Percentiles rank a stretch among this genome's conserved stretches.
phyloP scores from a whole-genome alignment of 2,329 filamentous ascomycete genomes.

The Harringtonia lauricola region DNA sequence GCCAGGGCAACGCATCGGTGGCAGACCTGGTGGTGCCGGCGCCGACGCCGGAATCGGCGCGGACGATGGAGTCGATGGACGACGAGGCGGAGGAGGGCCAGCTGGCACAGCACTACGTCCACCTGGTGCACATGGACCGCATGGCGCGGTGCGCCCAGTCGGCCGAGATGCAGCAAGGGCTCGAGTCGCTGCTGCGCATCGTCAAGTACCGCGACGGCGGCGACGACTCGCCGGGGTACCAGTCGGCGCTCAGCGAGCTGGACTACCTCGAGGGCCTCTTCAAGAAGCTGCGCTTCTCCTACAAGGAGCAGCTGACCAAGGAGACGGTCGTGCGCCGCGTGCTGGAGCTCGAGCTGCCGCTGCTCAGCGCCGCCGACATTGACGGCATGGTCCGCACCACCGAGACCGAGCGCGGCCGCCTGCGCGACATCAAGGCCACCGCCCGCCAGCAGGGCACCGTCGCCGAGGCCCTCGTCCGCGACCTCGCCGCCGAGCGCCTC shows the following conservation, averaged over 20 bases:
- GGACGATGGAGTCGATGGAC: background rate
- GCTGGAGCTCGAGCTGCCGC: constrained; percentile 77
- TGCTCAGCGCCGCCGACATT: constrained; percentile 77
- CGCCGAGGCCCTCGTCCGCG: constrained; percentile 54
- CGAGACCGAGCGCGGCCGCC: constrained; percentile 54
- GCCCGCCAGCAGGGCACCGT: constrained; percentile 63
- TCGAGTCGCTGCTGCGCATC: constrained; percentile 9
- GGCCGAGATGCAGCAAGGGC: constrained; percentile 5
- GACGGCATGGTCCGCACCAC: constrained; percentile 60
- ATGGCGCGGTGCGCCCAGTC: constrained; percentile 9
- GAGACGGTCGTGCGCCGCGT: constrained; percentile 94
- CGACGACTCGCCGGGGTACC: constrained; percentile 6
- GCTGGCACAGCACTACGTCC: constrained; percentile 3
- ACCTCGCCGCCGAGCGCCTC: constrained; percentile 36
- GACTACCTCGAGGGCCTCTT: constrained; percentile 91
- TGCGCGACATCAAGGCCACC: constrained; percentile 72
- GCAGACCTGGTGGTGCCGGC: background rate
- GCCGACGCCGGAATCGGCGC: background rate
- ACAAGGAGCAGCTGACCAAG: constrained; percentile 96
- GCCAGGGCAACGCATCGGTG: constrained; percentile 1
- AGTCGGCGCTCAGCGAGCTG: constrained; percentile 42
- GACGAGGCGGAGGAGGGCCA: background rate
- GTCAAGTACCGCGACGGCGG: constrained; percentile 5
- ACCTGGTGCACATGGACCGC: constrained; percentile 10
- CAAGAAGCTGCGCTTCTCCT: constrained; percentile 90